Evolutionary conservation across 768 basidiomycete species (phyloP), one percentile per base, ranked within the genome.

Genomic region (Auricularia sp.): DNA sequence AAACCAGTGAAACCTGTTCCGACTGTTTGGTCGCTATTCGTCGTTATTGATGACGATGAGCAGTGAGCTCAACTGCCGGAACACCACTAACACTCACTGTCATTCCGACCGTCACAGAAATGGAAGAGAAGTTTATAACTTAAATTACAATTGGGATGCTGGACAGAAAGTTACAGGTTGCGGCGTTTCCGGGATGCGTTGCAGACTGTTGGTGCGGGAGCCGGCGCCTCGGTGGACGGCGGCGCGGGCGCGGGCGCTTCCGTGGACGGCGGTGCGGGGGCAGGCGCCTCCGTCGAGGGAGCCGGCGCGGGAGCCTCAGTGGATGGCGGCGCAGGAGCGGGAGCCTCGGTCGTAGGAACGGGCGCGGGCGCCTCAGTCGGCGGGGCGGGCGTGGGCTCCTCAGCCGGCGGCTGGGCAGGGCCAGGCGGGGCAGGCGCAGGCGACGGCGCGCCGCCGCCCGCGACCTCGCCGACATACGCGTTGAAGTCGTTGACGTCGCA

Each of bases 401-500:
- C 56, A 4, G 18, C 33, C 8, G 56, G 8, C 18, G 53, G 53
- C 53, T n/a, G 7, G 11, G 10, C 53, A 18, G 53, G 53, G 8
- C 23, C 56, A 59, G 56, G 56, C 11, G 56, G 54, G 23, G 54
- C 56, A 10, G 56, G 56, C 56, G 56, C 56, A 59, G 56, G 56
- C 29, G 29, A 14, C 18, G 53, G 53, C 4, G 56, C 29, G 23
- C 29, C 56, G 23, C 56, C 56, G 56, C 56, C 56, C 23, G 56
- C 4, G 34, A 59, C 18, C 56, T 59, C 56, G 56, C 56, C 56
- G 34, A 59, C 56, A 29, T 29, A 59, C 6, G 56, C 4, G 56
- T 59, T 59, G 56, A 59, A 59, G 56, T 59, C 56, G 56, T 59
- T 29, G 7, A 59, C 56, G 23, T 59, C 56, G 56, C 56, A 59